Evolutionary conservation across 1,139 yeast genomes (phyloP), one percentile per base, ranked within the genome.

Genomic region (Suhomyces choctaworum): DNA sequence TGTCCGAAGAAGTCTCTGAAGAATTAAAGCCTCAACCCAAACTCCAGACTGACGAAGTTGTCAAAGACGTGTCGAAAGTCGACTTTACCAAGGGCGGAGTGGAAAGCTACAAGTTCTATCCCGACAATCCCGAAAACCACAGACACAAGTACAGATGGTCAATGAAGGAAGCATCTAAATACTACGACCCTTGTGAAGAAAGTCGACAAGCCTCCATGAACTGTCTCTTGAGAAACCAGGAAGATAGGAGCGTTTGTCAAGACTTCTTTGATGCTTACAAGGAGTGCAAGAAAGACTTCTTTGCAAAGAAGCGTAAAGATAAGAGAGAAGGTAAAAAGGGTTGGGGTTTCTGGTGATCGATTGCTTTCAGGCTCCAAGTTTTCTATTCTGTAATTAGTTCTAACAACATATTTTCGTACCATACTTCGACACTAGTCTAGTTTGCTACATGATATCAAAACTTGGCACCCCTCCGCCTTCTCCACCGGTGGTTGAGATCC

Each of bases 181-280:
- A 74, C 58, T 90, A 84, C 53, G 97, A 92, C 54, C 97, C 98
- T 1, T 92, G 98, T 60, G 85, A 82, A 38, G 90, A 88, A 54
- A 83, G 95, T 28, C 73, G 96, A 15, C 82, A 80, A 56, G 92
- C 95, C 74, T 85, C 96, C 22, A 67, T 89, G 50, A 78, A 76
- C 46, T 92, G 98, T 51, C 67, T 92, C 55, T 61, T 82, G 42
- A 77, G 88, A 52, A 77, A 84, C 52, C 90, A 82, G 51, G 92
- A 87, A 45, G 80, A 76, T 44, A 77, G 82, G 45, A 74, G 77
- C 17, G 78, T 78, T 41, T 92, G 98, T 58, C 77, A 74, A 45
- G 95, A 86, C 44, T 90, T 87, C 54, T 92, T 90, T 56, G 89
- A 83, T 49, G 96, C 97, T 0, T 92, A 90, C 55, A 73, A 89